Percentiles rank a stretch among this genome's conserved stretches.
Conservation (phyloP, 2,329 filamentous ascomycete genomes). For the Thielaviopsis euricoi region DNA sequence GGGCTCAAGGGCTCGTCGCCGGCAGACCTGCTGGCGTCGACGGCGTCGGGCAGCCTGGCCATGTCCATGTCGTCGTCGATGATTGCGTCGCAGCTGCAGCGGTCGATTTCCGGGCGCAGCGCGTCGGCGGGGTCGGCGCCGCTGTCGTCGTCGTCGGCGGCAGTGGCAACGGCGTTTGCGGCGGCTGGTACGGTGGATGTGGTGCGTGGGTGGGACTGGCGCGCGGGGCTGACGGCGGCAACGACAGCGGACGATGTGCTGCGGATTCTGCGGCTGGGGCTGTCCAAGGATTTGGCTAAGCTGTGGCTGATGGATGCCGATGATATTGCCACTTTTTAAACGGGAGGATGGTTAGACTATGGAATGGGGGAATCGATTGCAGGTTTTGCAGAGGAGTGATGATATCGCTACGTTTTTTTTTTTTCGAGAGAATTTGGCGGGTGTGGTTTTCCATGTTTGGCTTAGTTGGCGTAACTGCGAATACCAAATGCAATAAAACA, state of each 20-base stretch:
- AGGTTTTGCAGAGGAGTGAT: no score
- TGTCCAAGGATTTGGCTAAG: slow-evolving; percentile 58
- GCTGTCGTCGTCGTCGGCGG: no score
- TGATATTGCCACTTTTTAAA: slow-evolving; percentile 27
- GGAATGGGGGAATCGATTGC: no score
- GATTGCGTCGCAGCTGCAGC: slow-evolving; percentile 44
- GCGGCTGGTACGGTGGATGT: background rate
- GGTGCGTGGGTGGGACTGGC: slow-evolving; percentile 61
- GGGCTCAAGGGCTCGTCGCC: slow-evolving; percentile 46
- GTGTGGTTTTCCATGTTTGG: background rate
- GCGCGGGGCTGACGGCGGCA: slow-evolving; percentile 53
- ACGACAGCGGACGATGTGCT: slow-evolving; percentile 56
- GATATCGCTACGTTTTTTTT: no score
- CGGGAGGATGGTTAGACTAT: no score
- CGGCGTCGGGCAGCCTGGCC: slow-evolving; percentile 39
- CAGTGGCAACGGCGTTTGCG: slow-evolving; percentile 18
- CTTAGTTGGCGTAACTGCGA: background rate
- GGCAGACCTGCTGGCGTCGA: slow-evolving; percentile 49
- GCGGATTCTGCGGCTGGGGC: slow-evolving; percentile 49
- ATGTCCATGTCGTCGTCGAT: slow-evolving; percentile 51
- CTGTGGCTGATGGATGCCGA: slow-evolving; percentile 54
- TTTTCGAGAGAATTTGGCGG: background rate
- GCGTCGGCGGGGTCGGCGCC: slow-evolving; percentile 15
- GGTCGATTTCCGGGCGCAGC: slow-evolving; percentile 39
- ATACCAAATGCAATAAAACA: background rate